phyloP scores from a whole-genome alignment of 139 green algal species.

The Deuterostichococcus epilithicus region DNA sequence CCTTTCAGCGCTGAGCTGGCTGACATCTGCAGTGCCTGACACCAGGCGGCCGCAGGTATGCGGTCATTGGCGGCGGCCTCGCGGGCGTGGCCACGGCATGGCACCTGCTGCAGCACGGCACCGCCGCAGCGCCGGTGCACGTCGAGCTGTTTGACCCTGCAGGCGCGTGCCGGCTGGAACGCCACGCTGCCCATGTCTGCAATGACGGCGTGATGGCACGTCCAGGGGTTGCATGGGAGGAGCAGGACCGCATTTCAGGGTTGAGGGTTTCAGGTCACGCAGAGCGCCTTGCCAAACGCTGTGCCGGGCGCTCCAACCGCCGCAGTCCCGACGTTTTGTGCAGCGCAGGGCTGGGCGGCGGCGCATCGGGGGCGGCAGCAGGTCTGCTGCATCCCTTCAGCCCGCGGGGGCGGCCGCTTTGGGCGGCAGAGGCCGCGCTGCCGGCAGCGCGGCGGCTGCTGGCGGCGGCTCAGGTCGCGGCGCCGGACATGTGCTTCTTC shows the following conservation, averaged over 20 bases:
- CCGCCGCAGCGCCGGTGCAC: constrained; percentile 19
- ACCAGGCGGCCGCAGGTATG: constrained; percentile 29
- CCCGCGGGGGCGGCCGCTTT: constrained; percentile 34
- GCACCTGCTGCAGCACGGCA: constrained; percentile 48
- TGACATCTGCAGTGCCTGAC: no score
- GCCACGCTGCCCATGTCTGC: background rate
- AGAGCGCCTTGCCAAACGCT: no score
- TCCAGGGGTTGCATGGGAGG: no score
- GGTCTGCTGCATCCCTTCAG: constrained; percentile 88
- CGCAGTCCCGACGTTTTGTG: no score
- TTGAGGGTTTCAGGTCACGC: no score
- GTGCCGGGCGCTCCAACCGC: no score
- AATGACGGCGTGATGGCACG: no score
- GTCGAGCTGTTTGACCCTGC: constrained; percentile 71
- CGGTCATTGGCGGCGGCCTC: constrained; percentile 77
- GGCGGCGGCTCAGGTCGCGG: constrained; percentile 28
- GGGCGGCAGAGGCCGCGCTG: constrained; percentile 29
- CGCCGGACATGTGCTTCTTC: constrained; percentile 12
- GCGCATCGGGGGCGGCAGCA: constrained; percentile 81
- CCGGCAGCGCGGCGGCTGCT: constrained; percentile 43
- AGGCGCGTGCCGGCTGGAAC: constrained; percentile 22
- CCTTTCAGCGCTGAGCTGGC: no score
- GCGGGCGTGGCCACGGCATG: constrained; percentile 69
- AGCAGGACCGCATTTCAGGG: no score
- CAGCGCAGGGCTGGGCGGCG: constrained; percentile 51